These are phyloP conservation scores for Fraxinus pennsylvanica DNA, from an alignment of 257 asterid species.

Conservation along the genomic window DNA sequence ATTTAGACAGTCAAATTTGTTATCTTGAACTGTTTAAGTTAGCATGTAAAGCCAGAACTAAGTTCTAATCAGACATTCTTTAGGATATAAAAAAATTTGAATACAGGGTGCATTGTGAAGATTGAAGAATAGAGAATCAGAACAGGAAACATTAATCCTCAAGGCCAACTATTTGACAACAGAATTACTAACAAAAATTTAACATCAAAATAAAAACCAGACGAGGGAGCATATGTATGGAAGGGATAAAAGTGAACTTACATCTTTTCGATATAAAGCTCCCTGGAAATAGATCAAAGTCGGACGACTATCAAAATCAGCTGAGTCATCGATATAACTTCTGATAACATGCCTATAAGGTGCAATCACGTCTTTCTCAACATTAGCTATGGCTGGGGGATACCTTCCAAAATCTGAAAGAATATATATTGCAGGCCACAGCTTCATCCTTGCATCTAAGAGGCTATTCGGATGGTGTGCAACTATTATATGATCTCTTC, in stretches of 20 bases:
- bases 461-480: conserved; percentile 98
- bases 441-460: conserved; percentile 74
- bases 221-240: not conserved
- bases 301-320: conserved; percentile 67
- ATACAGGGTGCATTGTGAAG: not conserved
- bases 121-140: conserved; percentile 14
- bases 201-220: not conserved
- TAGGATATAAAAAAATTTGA: not conserved
- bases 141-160: not conserved
- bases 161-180: not conserved
- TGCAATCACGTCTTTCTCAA: conserved; percentile 84
- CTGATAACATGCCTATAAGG: conserved; percentile 78
- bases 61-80: not conserved
- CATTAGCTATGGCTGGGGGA: conserved; percentile 82
- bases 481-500: conserved; percentile 75
- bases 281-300: conserved; percentile 91
- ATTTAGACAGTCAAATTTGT: not conserved
- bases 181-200: not conserved
- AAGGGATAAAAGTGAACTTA: conserved; percentile 39
- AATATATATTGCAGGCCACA: conserved; percentile 79
- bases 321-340: conserved; percentile 57
- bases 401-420: conserved; percentile 94
- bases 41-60: conserved; percentile 13
- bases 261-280: conserved; percentile 92
- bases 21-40: not conserved